Base-by-base conservation (phyloP, 2,329 filamentous ascomycete genomes). In the Talaromyces pinophilus region DNA sequence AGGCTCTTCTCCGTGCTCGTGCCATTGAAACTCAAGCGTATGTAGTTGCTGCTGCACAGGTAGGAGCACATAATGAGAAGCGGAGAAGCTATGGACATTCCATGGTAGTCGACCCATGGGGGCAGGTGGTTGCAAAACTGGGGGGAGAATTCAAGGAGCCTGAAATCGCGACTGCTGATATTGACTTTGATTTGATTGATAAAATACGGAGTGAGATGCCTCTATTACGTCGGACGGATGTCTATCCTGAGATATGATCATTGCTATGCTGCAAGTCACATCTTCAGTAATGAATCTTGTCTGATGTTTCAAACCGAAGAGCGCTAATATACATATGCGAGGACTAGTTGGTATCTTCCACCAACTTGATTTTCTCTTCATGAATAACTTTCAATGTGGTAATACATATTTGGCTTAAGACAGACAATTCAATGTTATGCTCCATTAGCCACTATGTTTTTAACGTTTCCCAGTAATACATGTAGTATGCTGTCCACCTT, bases 1-100 rank as follows among this genome's bases (percentile, higher is more conserved):
- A 92, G 73, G 83, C 87, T 1, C 80, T 98, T 5, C 82, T 97
- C 15, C 84, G 91, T 33, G 88, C 92, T 3, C 84, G 94, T 57
- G 94, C 94, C 10, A 92, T 97, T 67, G 94, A 97, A 82, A 92
- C 90, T 19, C 91, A 97, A 79, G 88, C 88, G 64, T 98, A 92
- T 82, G 89, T 97, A 1, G 82, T 97, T 68, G 94, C 93, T 10
- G 89, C 93, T 0, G 94, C 93, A 46, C 93, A 97, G 78, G 86
- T 87, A 25, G 93, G 93, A 0, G 77, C 82, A 44, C 92, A 90
- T 75, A 93, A 92, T 71, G 86, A 88, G 68, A 92, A 88, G 78
- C 83, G 94, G 66, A 85, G 86, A 33, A 96, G 92, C 78, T 97
- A 95, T 79, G 94, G 94, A 0, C 90, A 92, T 75, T 92, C 90